Conservation (phyloP, 371 early-diverging fungal genomes). For the Vairimorpha necatrix region DNA sequence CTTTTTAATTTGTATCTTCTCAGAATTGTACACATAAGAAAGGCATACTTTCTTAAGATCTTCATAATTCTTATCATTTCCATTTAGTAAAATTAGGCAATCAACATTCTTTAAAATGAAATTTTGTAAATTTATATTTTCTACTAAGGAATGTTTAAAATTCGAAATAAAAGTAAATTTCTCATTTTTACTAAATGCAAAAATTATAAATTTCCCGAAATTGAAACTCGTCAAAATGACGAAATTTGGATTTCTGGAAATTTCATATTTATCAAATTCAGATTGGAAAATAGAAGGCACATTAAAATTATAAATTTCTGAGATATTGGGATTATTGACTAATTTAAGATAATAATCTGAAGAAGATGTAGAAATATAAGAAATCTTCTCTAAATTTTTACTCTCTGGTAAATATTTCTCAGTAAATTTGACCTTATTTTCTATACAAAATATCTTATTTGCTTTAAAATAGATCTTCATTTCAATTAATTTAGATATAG, state of each 20-base stretch:
- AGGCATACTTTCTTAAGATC: neutral
- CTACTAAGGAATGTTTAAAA: neutral
- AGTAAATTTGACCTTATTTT: neutral
- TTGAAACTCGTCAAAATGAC: conserved; percentile 20
- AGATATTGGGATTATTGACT: neutral
- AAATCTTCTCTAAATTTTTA: neutral
- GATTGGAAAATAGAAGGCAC: neutral
- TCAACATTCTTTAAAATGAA: neutral
- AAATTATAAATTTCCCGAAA: conserved; percentile 11
- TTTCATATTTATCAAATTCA: neutral
- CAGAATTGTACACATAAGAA: neutral
- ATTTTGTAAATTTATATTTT: neutral
- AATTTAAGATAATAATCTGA: neutral
- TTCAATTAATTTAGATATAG: neutral
- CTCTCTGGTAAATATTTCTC: neutral
- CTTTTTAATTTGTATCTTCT: neutral
- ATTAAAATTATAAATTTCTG: neutral
- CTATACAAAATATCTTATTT: neutral
- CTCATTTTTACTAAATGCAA: conserved; percentile 6
- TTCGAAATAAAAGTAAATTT: neutral
- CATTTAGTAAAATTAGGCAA: neutral
- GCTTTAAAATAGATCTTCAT: conserved; percentile 1
- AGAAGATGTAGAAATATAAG: neutral
- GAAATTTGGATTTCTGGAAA: neutral
- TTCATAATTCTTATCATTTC: conserved; percentile 2